A percentile compares a stretch with the other conserved stretches of the same genome.
Conservation (phyloP, 371 early-diverging fungal genomes). For the Lichtheimia corymbifera region DNA sequence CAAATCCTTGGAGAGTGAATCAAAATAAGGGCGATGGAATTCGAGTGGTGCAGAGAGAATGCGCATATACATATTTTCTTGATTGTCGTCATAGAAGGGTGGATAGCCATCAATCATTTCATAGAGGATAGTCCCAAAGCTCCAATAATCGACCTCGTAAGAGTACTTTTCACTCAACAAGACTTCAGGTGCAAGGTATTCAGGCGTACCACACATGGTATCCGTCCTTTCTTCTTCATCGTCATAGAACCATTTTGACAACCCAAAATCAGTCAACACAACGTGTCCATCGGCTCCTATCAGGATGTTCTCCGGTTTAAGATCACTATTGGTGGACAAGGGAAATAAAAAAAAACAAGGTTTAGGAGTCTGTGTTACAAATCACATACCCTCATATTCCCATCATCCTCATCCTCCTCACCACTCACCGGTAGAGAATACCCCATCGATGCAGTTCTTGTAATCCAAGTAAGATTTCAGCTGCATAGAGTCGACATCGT, state of each 20-base stretch:
- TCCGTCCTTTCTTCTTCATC: constrained; percentile 62
- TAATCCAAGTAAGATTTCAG: constrained; percentile 86
- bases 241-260: constrained; percentile 68
- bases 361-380: too few species aligned
- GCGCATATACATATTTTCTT: constrained; percentile 74
- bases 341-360: neutral
- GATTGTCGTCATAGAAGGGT: constrained; percentile 80
- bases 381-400: neutral
- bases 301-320: constrained; percentile 90
- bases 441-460: constrained; percentile 85
- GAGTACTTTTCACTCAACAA: constrained; percentile 80
- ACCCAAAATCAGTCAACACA: constrained; percentile 88
- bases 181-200: constrained; percentile 91
- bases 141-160: constrained; percentile 95
- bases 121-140: constrained; percentile 90
- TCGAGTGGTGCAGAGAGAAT: constrained; percentile 72
- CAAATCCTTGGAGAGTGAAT: constrained; percentile 55
- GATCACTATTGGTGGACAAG: constrained; percentile 53
- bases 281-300: constrained; percentile 79
- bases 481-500: constrained; percentile 70
- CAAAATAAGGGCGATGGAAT: constrained; percentile 63
- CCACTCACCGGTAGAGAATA: constrained; percentile 76
- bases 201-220: constrained; percentile 96
- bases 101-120: constrained; percentile 78
- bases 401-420: neutral